Base-by-base conservation (phyloP, 2,329 filamentous ascomycete species). In the Tetracladium maxilliforme region DNA sequence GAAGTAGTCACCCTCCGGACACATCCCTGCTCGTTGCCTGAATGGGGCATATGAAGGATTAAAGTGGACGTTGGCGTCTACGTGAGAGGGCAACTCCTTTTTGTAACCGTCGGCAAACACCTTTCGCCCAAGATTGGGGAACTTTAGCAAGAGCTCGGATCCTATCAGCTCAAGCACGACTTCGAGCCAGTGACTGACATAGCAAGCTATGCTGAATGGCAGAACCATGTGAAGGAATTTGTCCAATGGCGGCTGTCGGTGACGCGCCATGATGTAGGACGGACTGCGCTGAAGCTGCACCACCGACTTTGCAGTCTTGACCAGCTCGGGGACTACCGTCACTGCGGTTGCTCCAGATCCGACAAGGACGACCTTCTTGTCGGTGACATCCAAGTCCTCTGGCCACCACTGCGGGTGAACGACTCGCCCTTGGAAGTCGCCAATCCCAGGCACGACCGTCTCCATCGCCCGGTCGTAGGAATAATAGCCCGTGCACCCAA, bases 201-300 rank as follows among this genome's bases (percentile, higher is more conserved):
- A 47, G 16, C 54, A 43, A 8, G 59, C 45, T 31, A 65, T 46
- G 32, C 52, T 49, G 7, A 42, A 24, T 2, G 64, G 63, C 12
- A 71, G 38, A n/a, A n/a, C n/a, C 2, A 56, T 35, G 4, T 38
- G 38, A 6, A 42, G 39, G 4, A 55, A 33, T n/a, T 40, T 31
- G 19, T 45, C 48, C 10, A 39, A 38, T n/a, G 62, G 56, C 0
- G 64, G 56, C 2, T 68, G 33, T n/a, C n/a, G n/a, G n/a, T n/a
- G n/a, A n/a, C n/a, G n/a, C n/a, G n/a, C n/a, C n/a, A 75, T 37
- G 26, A 83, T 61, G 39, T 79, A 83, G 1, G 62, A 64, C 0
- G 81, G 81, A 23, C 71, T 81, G 27, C 81, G 69, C 49, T 90
- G 81, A 4, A 90, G 59, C 68, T 86, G 81, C 3, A 78, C 84